A percentile compares a stretch with the other conserved stretches of the same genome.
Evolutionary conservation across 176 grass and related monocot genomes (phyloP).

Genomic region (Juncus inflexus): DNA sequence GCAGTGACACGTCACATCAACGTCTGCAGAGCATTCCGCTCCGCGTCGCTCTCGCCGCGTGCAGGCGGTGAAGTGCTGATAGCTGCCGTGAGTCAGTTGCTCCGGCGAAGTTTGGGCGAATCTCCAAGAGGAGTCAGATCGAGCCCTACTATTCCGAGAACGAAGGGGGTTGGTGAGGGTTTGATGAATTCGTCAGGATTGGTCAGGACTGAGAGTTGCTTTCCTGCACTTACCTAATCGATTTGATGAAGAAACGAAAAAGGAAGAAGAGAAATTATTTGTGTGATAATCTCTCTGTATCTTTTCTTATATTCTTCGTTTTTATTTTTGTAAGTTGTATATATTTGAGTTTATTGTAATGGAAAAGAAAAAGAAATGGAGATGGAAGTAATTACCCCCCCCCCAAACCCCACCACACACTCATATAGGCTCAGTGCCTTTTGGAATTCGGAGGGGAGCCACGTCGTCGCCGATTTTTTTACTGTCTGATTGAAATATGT

Average conservation of each 20-base stretch:
- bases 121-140: slow-evolving; percentile 48
- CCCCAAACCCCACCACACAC: too few relatives aligned
- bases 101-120: slow-evolving; percentile 47
- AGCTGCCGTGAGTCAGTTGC: slow-evolving; percentile 41
- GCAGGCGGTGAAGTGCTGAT: slow-evolving; percentile 48
- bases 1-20: slow-evolving; percentile 62
- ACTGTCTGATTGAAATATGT: too few relatives aligned
- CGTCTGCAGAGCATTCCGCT: slow-evolving; percentile 37
- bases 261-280: neutral
- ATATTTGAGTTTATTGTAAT: too few relatives aligned
- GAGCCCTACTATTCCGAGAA: slow-evolving; percentile 51
- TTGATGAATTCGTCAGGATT: neutral
- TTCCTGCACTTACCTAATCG: slow-evolving; percentile 50
- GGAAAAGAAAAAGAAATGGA: too few relatives aligned
- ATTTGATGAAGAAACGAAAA: neutral
- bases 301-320: neutral
- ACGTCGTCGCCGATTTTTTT: too few relatives aligned
- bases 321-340: too few relatives aligned
- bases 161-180: neutral
- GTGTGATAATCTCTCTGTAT: slow-evolving; percentile 16
- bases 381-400: too few relatives aligned
- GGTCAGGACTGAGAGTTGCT: slow-evolving; percentile 48
- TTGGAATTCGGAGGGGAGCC: too few relatives aligned
- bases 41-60: slow-evolving; percentile 36
- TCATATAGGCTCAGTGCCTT: too few relatives aligned